Evolutionary conservation across 306 rosid genomes (phyloP).

Genomic region (Glycyrrhiza uralensis): DNA sequence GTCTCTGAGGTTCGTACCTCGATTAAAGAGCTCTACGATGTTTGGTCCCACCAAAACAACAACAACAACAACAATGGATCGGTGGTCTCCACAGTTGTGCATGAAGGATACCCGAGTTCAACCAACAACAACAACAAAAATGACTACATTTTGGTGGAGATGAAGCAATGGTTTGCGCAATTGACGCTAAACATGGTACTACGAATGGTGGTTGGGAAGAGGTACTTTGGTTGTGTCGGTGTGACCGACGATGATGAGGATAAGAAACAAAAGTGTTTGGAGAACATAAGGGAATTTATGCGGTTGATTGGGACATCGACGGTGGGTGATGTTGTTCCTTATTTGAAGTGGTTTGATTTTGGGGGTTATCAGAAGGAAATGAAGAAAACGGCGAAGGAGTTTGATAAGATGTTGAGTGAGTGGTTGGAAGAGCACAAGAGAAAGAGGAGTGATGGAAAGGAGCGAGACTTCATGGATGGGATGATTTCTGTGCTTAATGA

Average conservation of each 20-base stretch:
- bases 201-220: slow-evolving; percentile 24
- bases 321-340: slow-evolving; percentile 25
- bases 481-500: slow-evolving; percentile 21
- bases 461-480: slow-evolving; percentile 23
- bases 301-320: slow-evolving; percentile 18
- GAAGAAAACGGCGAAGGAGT: slow-evolving; percentile 22
- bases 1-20: slow-evolving; percentile 21
- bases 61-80: background rate
- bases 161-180: slow-evolving; percentile 22
- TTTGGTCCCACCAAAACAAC: background rate
- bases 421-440: slow-evolving; percentile 35
- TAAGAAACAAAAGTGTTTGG: background rate
- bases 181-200: slow-evolving; percentile 13
- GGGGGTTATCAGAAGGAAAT: slow-evolving; percentile 36
- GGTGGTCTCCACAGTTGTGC: too few relatives aligned
- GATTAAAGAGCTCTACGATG: background rate
- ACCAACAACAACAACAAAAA: background rate
- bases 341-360: slow-evolving; percentile 23
- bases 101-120: too few relatives aligned
- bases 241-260: background rate
- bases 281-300: slow-evolving; percentile 12
- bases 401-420: slow-evolving; percentile 19
- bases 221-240: slow-evolving; percentile 10
- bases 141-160: slow-evolving; percentile 1
- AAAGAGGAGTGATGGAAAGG: background rate